A percentile compares a stretch with the other conserved stretches of the same genome.
Conservation (phyloP, 805 yeast species). For the Starmera amethionina region DNA sequence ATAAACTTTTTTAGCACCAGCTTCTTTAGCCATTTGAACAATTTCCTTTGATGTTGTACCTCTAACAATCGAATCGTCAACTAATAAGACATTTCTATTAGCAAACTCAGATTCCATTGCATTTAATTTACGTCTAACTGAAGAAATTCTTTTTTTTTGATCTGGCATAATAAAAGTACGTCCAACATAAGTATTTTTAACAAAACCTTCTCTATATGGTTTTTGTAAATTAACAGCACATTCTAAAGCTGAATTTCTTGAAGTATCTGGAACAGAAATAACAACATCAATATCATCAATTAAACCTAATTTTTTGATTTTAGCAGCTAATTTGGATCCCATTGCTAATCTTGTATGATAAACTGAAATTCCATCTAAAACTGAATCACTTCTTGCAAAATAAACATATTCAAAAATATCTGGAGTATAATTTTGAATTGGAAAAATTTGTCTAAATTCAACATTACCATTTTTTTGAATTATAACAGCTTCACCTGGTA, state of each 20-base stretch:
- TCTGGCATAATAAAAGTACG: constrained; percentile 98
- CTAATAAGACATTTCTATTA: constrained; percentile 76
- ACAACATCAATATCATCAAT: constrained; percentile 76
- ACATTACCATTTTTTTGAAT: constrained; percentile 74
- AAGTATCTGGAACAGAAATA: constrained; percentile 96
- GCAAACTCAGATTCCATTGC: constrained; percentile 93
- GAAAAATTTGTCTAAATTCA: constrained; percentile 79
- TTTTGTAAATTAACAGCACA: constrained; percentile 73
- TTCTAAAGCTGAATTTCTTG: constrained; percentile 91
- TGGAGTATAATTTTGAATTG: constrained; percentile 73
- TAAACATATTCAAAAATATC: constrained; percentile 96
- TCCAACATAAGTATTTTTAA: constrained; percentile 93
- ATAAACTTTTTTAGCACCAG: constrained; percentile 92
- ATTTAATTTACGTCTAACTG: constrained; percentile 88
- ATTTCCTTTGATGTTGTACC: constrained; percentile 97
- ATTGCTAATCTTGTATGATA: constrained; percentile 86
- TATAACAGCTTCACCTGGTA: constrained; percentile 95
- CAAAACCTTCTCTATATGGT: constrained; percentile 94
- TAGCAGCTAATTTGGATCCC: constrained; percentile 84
- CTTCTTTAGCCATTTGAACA: constrained; percentile 96
- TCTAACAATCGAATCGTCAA: constrained; percentile 95
- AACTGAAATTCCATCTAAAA: constrained; percentile 92
- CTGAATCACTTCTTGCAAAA: constrained; percentile 96
- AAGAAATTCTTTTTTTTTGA: constrained; percentile 86
- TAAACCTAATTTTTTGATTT: constrained; percentile 39